Evolutionary conservation across 192 early-diverging fungal species (phyloP), one percentile per base, ranked within the genome.

Genomic region (Linnemannia hyalina): DNA sequence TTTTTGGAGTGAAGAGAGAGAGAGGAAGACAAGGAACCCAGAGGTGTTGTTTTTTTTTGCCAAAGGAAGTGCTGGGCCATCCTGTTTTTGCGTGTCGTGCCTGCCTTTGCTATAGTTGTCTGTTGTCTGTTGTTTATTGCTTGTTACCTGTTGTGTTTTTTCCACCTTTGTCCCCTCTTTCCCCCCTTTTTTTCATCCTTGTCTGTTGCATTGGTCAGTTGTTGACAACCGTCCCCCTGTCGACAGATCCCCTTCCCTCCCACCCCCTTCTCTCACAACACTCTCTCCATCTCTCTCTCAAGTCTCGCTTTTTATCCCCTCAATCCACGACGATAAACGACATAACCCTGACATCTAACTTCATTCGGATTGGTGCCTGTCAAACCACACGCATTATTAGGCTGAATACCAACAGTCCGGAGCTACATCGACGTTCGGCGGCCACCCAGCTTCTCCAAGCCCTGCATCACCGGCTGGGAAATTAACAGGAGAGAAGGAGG

Each of bases 401-500:
- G 26, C 81, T 73, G 81, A 82, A 73, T 71, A 82, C 75, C 65
- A 71, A 47, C 81, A 82, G 75, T 42, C 74, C 54, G 80, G 75
- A 44, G 68, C 75, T 23, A 32, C 76, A 32, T 22, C 29, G n/a
- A 77, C 52, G 49, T 75, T 78, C 47, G 52, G 55, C 18, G 77
- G 82, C n/a, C 76, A 78, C 35, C 77, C 77, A 18, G 63, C 69
- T 13, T 46, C 74, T 3, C 44, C 73, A 22, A 75, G 65, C 75
- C 84, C 79, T 18, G 47, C 84, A 20, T 80, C 83, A 52, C 83
- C 83, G 3, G 55, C 84, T 26, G 75, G 79, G 60, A 86, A 86
- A 41, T 32, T 41, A 38, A 75, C 71, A 42, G 84, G 79, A 68
- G 84, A 86, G 57, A 86, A 90, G 41, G 89, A 90, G 47, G 60